Evolutionary conservation across 176 grass and related monocot genomes (phyloP), one percentile per base, ranked within the genome.

Genomic region (Tuctoria greenei): DNA sequence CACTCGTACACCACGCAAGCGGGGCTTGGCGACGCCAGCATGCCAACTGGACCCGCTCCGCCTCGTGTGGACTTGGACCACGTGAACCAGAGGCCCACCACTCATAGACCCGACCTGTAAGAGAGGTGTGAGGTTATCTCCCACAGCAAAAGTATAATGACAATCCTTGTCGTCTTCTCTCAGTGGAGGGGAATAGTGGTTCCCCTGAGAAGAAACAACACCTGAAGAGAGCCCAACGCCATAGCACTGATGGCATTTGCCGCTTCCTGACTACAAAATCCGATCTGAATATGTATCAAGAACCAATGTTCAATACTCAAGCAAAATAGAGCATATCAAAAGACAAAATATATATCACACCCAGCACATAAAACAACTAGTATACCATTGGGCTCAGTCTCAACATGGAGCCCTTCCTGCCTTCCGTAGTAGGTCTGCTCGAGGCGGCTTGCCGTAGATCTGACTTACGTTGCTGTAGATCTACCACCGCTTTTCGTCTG

Each of bases 101-200:
- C n/a, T n/a, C n/a, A n/a, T n/a, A n/a, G n/a, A n/a, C n/a, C n/a
- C n/a, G n/a, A n/a, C n/a, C n/a, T n/a, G n/a, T n/a, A n/a, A 98
- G 80, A 89, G 91, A 79, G 79, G 54, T 39, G 95, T 98, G 21
- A 98, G 88, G 61, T 92, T 92, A 83, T 98, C 95, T 81, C 95
- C 95, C 66, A 98, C 71, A 38, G 87, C 86, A 85, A 98, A 98
- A 82, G 90, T 86, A 82, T 90, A 98, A 57, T 94, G 91, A 0
- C 95, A 91, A 88, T 98, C 91, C 59, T 88, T 92, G 84, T 98
- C 95, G 80, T 98, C 95, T 79, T 75, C 91, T 76, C 95, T 98
- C 49, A 84, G 59, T 61, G 95, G 91, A 68, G 95, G 91, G 11
- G 89, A 95, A 50, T 71, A 75, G 20, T 93, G 84, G 12, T 71